Base-by-base conservation (phyloP, 2,329 filamentous ascomycete genomes). In the Neofusicoccum sp. region DNA sequence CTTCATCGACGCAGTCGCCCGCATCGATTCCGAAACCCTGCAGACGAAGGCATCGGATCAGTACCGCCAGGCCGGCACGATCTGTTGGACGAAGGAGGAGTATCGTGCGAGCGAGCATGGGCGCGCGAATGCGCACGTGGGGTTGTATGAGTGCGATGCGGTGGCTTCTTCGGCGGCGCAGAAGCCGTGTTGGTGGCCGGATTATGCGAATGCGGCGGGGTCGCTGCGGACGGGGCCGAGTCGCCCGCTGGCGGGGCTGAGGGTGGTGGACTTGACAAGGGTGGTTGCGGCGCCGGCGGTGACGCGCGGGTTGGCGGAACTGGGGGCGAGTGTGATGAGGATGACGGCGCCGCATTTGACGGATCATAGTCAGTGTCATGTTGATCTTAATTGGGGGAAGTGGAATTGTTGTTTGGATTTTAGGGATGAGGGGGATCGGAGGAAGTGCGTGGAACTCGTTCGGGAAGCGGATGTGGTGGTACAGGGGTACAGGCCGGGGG, bases 331-430 rank as follows among this genome's bases (percentile, higher is more conserved):
- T 49, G 79, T 83, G 2, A 78, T 83, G 77, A 69, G 79, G 5
- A 70, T 83, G 16, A 80, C 79, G 0, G 71, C 73, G 1, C 69
- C 74, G 1, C 69, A 77, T 9, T 56, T 82, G 5, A 71, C 77
- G 0, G 80, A 83, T 50, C 68, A 80, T 62, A 76, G 75, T 0
- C 54, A 56, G 0, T 56, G 83, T 14, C 79, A 81, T 48, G 71
- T 73, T 1, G 82, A 84, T 64, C 70, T 84, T 3, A 83, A 78
- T 64, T 80, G 77, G 75, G 83, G 83, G 1, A 85, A 85, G 65
- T 80, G 81, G 77, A 81, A 78, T 33, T 65, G 73, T 0, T 68
- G 76, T 58, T 71, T 84, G 0, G 76, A 84, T 66, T 74, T 84
- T 28, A 72, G 74, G 0, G 67, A 74, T 0, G 73, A 76, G 49